Evolutionary conservation across 345 rosid species (phyloP).

Genomic region (Aegle marmelos): DNA sequence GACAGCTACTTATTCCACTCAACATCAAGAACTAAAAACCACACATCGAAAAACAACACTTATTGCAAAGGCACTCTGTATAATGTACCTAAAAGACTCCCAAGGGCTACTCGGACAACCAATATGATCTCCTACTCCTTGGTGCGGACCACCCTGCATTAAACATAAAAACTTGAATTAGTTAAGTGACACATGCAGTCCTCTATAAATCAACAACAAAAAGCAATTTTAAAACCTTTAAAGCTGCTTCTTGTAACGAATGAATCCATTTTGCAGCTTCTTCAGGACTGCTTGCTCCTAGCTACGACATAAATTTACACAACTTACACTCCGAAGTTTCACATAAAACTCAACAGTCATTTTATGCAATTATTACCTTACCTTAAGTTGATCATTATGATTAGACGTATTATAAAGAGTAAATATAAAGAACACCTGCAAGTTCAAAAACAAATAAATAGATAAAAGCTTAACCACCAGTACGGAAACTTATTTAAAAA

Average conservation of each 20-base stretch:
- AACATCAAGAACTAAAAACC: not conserved
- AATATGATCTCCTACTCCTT: slow-evolving; percentile 48
- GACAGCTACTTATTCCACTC: not conserved
- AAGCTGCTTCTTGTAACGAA: slow-evolving; percentile 70
- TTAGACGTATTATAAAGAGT: slow-evolving; percentile 82
- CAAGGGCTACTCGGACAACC: slow-evolving; percentile 64
- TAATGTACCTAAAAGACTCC: slow-evolving; percentile 62
- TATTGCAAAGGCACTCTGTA: not conserved
- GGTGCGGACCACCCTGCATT: slow-evolving; percentile 55
- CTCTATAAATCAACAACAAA: slow-evolving; percentile 1
- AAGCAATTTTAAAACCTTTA: slow-evolving; percentile 49
- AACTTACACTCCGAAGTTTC: slow-evolving; percentile 24
- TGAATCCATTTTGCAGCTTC: slow-evolving; percentile 97
- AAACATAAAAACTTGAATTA: slow-evolving; percentile 21
- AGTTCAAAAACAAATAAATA: slow-evolving; percentile 5
- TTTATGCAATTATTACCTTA: slow-evolving; percentile 31
- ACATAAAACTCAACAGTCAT: slow-evolving; percentile 9
- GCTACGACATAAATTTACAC: slow-evolving; percentile 39
- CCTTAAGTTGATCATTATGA: slow-evolving; percentile 95
- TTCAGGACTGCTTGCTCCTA: slow-evolving; percentile 94
- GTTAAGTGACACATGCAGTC: slow-evolving; percentile 14
- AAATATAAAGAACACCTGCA: slow-evolving; percentile 86
- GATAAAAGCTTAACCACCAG: not conserved
- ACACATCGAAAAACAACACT: not conserved
- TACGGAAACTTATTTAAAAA: not conserved